phyloP scores from a whole-genome alignment of 2,329 filamentous ascomycete genomes.

The Trichothecium sympodiale region DNA sequence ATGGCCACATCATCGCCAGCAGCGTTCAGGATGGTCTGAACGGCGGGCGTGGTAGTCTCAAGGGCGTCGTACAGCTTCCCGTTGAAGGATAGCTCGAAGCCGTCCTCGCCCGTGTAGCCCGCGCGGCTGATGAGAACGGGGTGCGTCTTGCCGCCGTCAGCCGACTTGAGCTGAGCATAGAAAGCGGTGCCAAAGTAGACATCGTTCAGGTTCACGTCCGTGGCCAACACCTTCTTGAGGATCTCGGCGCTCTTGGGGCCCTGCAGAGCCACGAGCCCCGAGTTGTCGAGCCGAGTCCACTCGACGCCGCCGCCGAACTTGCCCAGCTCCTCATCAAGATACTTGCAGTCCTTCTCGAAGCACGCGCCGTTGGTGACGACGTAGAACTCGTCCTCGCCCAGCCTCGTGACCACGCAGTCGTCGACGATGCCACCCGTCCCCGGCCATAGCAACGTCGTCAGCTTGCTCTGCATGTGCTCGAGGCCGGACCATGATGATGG shows the following conservation, averaged over 20 bases:
- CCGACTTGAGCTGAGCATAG: slow-evolving; percentile 52
- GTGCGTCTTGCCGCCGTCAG: slow-evolving; percentile 31
- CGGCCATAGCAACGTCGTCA: slow-evolving; percentile 75
- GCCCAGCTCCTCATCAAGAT: slow-evolving; percentile 59
- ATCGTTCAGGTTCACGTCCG: slow-evolving; percentile 45
- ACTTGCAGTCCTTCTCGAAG: slow-evolving; percentile 75
- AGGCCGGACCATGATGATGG: slow-evolving; percentile 62
- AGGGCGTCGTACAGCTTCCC: slow-evolving; percentile 27
- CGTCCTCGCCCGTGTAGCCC: slow-evolving; percentile 96
- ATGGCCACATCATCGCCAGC: slow-evolving; percentile 59
- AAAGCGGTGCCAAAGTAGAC: slow-evolving; percentile 76
- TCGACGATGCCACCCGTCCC: slow-evolving; percentile 85
- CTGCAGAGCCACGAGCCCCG: slow-evolving; percentile 80
- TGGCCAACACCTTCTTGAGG: slow-evolving; percentile 50
- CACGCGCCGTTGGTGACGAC: slow-evolving; percentile 93
- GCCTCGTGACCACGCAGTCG: slow-evolving; percentile 79
- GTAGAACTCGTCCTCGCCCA: slow-evolving; percentile 69
- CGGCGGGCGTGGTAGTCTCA: slow-evolving; percentile 39
- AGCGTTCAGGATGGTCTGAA: slow-evolving; percentile 56
- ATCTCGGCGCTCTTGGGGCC: slow-evolving; percentile 67
- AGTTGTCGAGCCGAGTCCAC: slow-evolving; percentile 61
- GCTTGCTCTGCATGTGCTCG: slow-evolving; percentile 57
- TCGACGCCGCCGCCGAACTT: slow-evolving; percentile 41
- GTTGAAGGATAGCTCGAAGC: slow-evolving; percentile 84
- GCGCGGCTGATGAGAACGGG: slow-evolving; percentile 64